Base-by-base conservation (phyloP, 148 eudicot species). In the Arbutus unedo region DNA sequence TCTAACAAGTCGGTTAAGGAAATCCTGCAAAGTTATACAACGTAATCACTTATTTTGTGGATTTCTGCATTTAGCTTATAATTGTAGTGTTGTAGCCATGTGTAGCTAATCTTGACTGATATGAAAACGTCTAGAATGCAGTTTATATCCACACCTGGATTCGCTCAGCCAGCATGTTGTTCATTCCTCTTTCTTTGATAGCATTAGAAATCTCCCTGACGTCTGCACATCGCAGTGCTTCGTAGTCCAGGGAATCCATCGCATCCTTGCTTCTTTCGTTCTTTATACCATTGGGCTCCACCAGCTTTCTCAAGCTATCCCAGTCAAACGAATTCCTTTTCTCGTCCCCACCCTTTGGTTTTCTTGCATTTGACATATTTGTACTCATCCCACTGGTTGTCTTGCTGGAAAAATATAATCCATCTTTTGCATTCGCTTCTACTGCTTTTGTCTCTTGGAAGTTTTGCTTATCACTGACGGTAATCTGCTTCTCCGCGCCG, bases 301-400 rank as follows among this genome's bases (percentile, higher is more conserved):
- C 93, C 76, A 85, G 78, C 87, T 84, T 91, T 80, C 95, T 86
- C 89, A 92, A 85, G 83, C 85, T 79, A 85, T 92, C 95, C 95
- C 95, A 92, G 76, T 92, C 89, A 74, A 87, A 77, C 45, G 86
- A 31, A 53, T 81, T 85, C 41, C 59, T 82, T 73, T 86, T 88
- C 64, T 81, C 92, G 71, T 59, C 83, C 84, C 88, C 88, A 48
- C 74, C 74, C 74, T 84, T 91, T 38, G 66, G 83, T 77, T 85
- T 89, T 82, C 85, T 92, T 60, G 70, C 75, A 59, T 82, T 84
- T 68, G 84, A 47, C 66, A 60, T 66, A 56, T 82, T 74, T 76
- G 84, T 25, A 73, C 81, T 80, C 53, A 74, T 74, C 79, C 79
- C 81, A 77, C 76, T 76, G 53, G 79, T 44, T 80, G 77, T 83